These are phyloP conservation scores for Barnettozyma sp. DNA, from an alignment of 805 yeast genomes.

Conservation along the genomic window DNA sequence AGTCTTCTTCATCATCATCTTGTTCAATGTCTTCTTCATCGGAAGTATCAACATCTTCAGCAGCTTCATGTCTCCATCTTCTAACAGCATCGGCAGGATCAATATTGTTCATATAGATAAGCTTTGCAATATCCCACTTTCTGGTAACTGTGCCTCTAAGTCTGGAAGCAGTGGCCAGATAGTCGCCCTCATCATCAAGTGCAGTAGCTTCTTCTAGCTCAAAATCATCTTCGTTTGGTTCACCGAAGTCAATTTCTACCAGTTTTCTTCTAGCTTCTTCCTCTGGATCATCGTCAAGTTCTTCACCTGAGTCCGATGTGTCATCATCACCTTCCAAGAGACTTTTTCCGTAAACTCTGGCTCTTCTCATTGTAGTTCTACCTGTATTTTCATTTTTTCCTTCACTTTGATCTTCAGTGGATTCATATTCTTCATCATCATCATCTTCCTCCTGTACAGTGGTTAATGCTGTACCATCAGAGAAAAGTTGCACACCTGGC, in stretches of 20 bases:
- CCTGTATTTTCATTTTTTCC: slow-evolving; percentile 43
- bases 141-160: slow-evolving; percentile 46
- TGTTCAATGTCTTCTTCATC: slow-evolving; percentile 39
- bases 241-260: slow-evolving; percentile 43
- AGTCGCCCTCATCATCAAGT: slow-evolving; percentile 34
- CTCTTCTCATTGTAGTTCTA: slow-evolving; percentile 55
- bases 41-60: slow-evolving; percentile 37
- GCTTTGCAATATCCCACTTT: slow-evolving; percentile 74
- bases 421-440: slow-evolving; percentile 31
- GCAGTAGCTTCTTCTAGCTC: slow-evolving; percentile 49
- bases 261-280: slow-evolving; percentile 35
- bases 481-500: slow-evolving; percentile 71
- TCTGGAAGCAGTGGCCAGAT: slow-evolving; percentile 49
- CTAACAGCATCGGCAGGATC: slow-evolving; percentile 64
- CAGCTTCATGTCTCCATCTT: slow-evolving; percentile 60
- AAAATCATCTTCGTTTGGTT: slow-evolving; percentile 27
- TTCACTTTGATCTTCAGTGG: slow-evolving; percentile 28
- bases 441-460: slow-evolving; percentile 36
- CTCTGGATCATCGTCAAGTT: slow-evolving; percentile 28
- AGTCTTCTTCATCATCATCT: slow-evolving; percentile 49
- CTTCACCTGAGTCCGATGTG: too few species aligned
- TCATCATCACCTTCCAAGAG: slow-evolving; percentile 40
- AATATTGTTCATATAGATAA: slow-evolving; percentile 72
- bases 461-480: slow-evolving; percentile 47
- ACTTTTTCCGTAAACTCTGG: slow-evolving; percentile 50